Conservation (phyloP, 108 stramenopile species). For the Nitzschia sp. region DNA sequence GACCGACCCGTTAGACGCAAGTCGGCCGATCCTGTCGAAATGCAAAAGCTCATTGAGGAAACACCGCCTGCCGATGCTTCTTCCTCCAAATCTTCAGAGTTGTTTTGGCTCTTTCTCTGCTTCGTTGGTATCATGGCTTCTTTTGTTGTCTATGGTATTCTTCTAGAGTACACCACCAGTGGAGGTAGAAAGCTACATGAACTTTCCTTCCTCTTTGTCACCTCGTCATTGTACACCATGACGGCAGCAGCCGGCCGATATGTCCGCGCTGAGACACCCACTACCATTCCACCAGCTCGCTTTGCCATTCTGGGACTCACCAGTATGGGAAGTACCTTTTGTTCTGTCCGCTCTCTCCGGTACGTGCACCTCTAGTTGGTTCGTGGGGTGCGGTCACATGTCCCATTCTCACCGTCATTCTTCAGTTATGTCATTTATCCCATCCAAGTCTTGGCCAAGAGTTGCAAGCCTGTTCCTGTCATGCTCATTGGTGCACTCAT, state of each 20-base stretch:
- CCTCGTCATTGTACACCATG: slow-evolving; percentile 87
- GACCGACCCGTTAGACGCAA: slow-evolving; percentile 5
- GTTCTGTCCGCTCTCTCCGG: slow-evolving; percentile 87
- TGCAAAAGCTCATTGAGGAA: slow-evolving; percentile 24
- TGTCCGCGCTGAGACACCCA: slow-evolving; percentile 88
- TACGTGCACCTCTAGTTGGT: slow-evolving; percentile 52
- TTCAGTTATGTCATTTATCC: slow-evolving; percentile 85
- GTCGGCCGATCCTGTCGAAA: slow-evolving; percentile 27
- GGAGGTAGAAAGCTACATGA: slow-evolving; percentile 93
- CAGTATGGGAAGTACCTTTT: slow-evolving; percentile 96
- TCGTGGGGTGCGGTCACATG: background rate
- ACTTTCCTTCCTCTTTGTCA: slow-evolving; percentile 93
- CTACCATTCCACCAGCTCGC: slow-evolving; percentile 88
- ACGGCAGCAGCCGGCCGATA: slow-evolving; percentile 82
- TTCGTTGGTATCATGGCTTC: slow-evolving; percentile 90
- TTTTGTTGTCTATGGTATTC: slow-evolving; percentile 89
- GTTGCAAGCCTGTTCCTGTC: slow-evolving; percentile 98
- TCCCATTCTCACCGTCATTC: background rate
- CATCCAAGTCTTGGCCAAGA: slow-evolving; percentile 96
- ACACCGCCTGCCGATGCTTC: background rate
- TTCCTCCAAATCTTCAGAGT: slow-evolving; percentile 35
- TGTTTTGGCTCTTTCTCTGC: slow-evolving; percentile 84
- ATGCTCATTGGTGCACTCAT: slow-evolving; percentile 97
- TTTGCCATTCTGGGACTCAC: slow-evolving; percentile 92
- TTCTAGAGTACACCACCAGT: slow-evolving; percentile 93